Conservation (phyloP, 1,139 yeast genomes). For the Geotrichum candidum region DNA sequence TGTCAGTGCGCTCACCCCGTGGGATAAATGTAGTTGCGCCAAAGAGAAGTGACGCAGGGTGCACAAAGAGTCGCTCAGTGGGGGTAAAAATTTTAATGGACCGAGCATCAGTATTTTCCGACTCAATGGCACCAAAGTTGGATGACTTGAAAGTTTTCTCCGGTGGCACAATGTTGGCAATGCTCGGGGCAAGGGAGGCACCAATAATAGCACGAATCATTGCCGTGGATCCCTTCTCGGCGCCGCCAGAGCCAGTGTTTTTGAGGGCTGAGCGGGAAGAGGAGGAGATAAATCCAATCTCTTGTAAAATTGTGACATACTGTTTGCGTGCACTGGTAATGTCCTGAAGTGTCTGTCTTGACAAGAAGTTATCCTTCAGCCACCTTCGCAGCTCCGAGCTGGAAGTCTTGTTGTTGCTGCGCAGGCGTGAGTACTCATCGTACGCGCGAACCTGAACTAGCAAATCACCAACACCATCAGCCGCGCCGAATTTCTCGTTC, state of each 20-base stretch:
- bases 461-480: slow-evolving; percentile 58
- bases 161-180: slow-evolving; percentile 76
- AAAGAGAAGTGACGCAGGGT: slow-evolving; percentile 75
- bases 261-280: slow-evolving; percentile 9
- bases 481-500: slow-evolving; percentile 30
- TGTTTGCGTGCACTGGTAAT: slow-evolving; percentile 66
- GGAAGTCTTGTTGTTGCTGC: slow-evolving; percentile 21
- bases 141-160: slow-evolving; percentile 69
- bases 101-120: slow-evolving; percentile 71
- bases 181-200: slow-evolving; percentile 76
- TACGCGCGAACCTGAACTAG: slow-evolving; percentile 56
- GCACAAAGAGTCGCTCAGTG: slow-evolving; percentile 58
- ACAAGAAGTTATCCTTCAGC: slow-evolving; percentile 56
- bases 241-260: slow-evolving; percentile 10
- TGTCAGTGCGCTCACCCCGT: slow-evolving; percentile 13
- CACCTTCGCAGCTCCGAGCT: slow-evolving; percentile 41
- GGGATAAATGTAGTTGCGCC: slow-evolving; percentile 33
- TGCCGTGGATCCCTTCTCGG: slow-evolving; percentile 6
- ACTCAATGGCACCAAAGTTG: slow-evolving; percentile 71
- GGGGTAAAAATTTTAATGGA: slow-evolving; percentile 51
- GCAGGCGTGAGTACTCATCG: slow-evolving; percentile 42
- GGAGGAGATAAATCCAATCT: slow-evolving; percentile 64
- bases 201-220: slow-evolving; percentile 64
- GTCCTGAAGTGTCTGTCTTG: slow-evolving; percentile 62
- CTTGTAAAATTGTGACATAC: slow-evolving; percentile 59